Percentiles rank a stretch among this genome's conserved stretches.
These are phyloP conservation scores for Cryptococcus floricola DNA, from an alignment of 1,284 basidiomycete genomes.

Conservation along the genomic window DNA sequence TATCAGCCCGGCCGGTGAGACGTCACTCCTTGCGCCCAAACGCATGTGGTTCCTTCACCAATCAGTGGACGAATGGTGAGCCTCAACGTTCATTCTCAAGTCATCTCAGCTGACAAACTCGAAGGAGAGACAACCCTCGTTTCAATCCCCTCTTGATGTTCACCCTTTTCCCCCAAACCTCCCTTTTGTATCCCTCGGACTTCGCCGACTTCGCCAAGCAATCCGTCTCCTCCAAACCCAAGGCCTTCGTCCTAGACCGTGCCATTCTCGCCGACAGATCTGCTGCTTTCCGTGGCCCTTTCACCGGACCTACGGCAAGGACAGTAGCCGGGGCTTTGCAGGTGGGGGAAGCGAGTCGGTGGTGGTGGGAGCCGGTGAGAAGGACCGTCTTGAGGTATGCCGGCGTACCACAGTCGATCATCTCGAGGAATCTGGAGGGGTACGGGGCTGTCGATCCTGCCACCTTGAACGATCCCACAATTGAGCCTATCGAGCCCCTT, in stretches of 20 bases:
- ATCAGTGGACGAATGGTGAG: slow-evolving; percentile 39
- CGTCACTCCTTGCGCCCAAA: slow-evolving; percentile 34
- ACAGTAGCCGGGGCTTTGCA: slow-evolving; percentile 52
- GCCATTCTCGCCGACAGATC: slow-evolving; percentile 65
- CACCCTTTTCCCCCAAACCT: slow-evolving; percentile 46
- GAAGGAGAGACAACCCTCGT: slow-evolving; percentile 44
- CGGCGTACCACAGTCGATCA: slow-evolving; percentile 51
- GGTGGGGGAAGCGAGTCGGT: slow-evolving; percentile 52
- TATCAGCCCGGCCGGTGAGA: slow-evolving; percentile 37
- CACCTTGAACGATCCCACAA: slow-evolving; percentile 38
- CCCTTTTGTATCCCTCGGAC: slow-evolving; percentile 63
- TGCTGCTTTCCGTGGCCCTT: slow-evolving; percentile 63
- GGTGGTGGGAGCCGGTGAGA: slow-evolving; percentile 69
- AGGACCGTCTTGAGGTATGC: slow-evolving; percentile 62
- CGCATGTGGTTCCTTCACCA: slow-evolving; percentile 48
- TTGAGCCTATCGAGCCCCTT: slow-evolving; percentile 22
- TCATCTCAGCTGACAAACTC: neutral
- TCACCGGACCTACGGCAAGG: slow-evolving; percentile 64
- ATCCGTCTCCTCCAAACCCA: slow-evolving; percentile 42
- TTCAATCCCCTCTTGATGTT: slow-evolving; percentile 47
- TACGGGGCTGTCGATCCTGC: slow-evolving; percentile 43
- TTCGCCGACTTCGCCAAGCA: slow-evolving; percentile 57
- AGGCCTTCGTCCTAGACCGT: slow-evolving; percentile 48
- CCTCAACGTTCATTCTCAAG: neutral
- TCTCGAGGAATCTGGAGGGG: slow-evolving; percentile 45